Evolutionary conservation across 345 rosid genomes (phyloP).

Genomic region (Aurinia saxatilis): DNA sequence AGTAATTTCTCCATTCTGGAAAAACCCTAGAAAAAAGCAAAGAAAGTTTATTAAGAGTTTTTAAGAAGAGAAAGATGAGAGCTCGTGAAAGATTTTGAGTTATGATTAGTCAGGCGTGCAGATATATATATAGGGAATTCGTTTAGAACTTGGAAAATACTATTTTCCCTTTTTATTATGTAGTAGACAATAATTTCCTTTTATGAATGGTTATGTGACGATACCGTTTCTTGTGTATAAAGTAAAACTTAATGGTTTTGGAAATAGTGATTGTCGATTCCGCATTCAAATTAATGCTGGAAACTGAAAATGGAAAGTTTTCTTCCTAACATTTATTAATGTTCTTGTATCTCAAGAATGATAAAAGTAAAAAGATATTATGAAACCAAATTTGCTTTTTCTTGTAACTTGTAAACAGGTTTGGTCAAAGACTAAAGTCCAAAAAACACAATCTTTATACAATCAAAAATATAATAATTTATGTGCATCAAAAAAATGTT

Average conservation of each 20-base stretch:
- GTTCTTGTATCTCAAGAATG: slow-evolving; percentile 16
- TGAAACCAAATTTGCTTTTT: no score
- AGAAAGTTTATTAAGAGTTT: neutral
- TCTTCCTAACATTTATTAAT: neutral
- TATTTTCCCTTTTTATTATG: no score
- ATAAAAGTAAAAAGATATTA: neutral
- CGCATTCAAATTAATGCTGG: neutral
- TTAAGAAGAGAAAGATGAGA: neutral
- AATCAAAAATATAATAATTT: no score
- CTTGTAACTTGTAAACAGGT: no score
- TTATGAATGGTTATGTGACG: no score
- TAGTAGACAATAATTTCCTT: neutral
- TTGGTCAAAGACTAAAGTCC: no score
- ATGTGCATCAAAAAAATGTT: no score
- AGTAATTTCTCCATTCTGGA: slow-evolving; percentile 23
- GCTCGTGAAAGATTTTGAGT: slow-evolving; percentile 2
- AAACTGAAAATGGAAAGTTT: neutral
- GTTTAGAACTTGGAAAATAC: neutral
- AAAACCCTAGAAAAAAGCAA: neutral
- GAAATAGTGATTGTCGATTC: neutral
- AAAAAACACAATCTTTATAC: no score
- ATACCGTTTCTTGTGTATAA: slow-evolving; percentile 16
- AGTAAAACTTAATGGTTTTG: slow-evolving; percentile 4
- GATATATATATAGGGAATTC: slow-evolving; percentile 9
- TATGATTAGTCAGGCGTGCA: neutral